These are phyloP conservation scores for Cyclocybe cylindracea DNA, from an alignment of 768 basidiomycete genomes.

Conservation along the genomic window DNA sequence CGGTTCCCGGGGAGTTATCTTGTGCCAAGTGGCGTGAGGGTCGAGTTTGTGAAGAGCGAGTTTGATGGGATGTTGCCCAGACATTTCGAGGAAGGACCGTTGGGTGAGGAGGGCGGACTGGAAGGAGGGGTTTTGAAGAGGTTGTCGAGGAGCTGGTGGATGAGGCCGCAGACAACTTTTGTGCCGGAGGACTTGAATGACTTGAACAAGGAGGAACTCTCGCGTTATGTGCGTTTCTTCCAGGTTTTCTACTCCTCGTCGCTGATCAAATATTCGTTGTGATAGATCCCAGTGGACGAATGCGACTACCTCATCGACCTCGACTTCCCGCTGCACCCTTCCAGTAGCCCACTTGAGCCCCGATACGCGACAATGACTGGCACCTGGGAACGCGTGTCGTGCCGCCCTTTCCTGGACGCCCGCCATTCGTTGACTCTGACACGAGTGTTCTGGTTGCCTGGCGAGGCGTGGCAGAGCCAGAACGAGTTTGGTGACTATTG, in stretches of 20 bases:
- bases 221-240: conserved; percentile 65
- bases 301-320: conserved; percentile 94
- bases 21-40: conserved; percentile 77
- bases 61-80: conserved; percentile 89
- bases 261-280: not conserved
- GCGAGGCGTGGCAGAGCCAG: conserved; percentile 59
- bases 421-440: conserved; percentile 70
- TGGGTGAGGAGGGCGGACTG: conserved; percentile 1
- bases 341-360: conserved; percentile 63
- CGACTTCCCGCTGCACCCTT: conserved; percentile 76
- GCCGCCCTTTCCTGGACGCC: conserved; percentile 83
- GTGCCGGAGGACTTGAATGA: conserved; percentile 80
- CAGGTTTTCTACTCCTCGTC: not conserved
- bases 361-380: conserved; percentile 67
- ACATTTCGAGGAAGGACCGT: conserved; percentile 53
- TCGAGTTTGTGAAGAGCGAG: conserved; percentile 91
- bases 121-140: conserved; percentile 33
- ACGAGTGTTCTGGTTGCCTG: conserved; percentile 81
- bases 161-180: conserved; percentile 60
- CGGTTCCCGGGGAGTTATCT: conserved; percentile 91
- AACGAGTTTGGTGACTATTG: conserved; percentile 93
- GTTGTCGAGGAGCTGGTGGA: conserved; percentile 42
- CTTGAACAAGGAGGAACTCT: conserved; percentile 75
- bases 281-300: conserved; percentile 63
- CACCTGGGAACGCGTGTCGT: conserved; percentile 82